Base-by-base conservation (phyloP, 768 basidiomycete genomes). In the Phaffia tasmanica region DNA sequence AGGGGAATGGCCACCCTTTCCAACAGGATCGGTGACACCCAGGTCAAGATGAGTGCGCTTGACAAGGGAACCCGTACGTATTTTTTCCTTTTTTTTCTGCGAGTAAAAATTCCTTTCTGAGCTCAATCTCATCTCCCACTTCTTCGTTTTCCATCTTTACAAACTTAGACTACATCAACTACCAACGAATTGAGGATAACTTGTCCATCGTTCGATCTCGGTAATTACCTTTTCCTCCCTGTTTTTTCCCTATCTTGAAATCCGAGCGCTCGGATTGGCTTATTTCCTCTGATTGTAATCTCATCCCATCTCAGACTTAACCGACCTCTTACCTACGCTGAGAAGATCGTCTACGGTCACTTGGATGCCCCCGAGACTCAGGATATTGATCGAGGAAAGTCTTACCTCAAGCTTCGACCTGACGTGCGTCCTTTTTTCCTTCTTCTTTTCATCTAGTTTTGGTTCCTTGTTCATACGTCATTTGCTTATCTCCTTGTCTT, bases 311-410 rank as follows among this genome's bases (percentile, higher is more conserved):
- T 42, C 69, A 94, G 92, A 76, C 80, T 95, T 72, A 83, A 86
- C 73, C 88, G 90, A 47, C 92, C 92, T 53, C 79, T 95, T 77
- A 95, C 93, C 19, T 79, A 94, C 72, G 92, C 93, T 67, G 93
- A 97, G 79, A 95, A 97, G 84, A 87, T 95, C 74, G 81, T 97
- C 50, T 99, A 99, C 77, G 95, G 95, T 65, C 95, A 99, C 80
- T 83, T 98, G 72, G 94, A 97, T 78, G 88, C 97, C 78, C 85
- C 94, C 63, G 85, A 86, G 72, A 83, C 85, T 73, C 89, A 92
- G 77, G 89, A 93, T 74, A 88, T 99, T 74, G 83, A 83, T 67
- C 87, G 94, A 60, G 95, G 95, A 65, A 82, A 82, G 63, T 93
- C 89, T 76, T 98, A 99, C 81, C 85, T 99, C 78, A 97, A 91